Base-by-base conservation (phyloP, 129 eudicot species). In the Logfia minima region DNA sequence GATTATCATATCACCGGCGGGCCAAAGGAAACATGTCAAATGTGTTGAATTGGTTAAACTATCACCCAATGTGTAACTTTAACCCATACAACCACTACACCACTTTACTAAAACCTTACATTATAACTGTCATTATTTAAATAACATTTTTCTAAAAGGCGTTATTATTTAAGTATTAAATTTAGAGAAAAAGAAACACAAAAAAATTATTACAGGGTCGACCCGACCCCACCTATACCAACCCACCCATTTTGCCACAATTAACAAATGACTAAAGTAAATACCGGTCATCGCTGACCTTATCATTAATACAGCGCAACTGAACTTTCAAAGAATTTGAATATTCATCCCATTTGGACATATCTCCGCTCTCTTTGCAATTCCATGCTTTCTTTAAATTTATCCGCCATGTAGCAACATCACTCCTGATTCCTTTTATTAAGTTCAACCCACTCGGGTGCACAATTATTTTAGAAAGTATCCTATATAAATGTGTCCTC, bases 361-460 rank as follows among this genome's bases (percentile, higher is more conserved):
- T 78, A 80, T 90, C 84, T 34, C 77, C 88, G 39, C 66, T 73
- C 45, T 60, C 80, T 75, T 81, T 90, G 70, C 77, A 68, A 37
- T 22, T 63, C 89, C 90, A 81, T 18, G 92, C 91, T 77, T 84
- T 90, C 85, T 83, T 76, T 22, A 93, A 83, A 43, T 84, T 83
- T 39, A 68, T 60, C 45, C 91, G 83, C 98, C 98, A 93, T 66
- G 77, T 76, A 13, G 85, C 78, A 80, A 87, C 72, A 3, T 80
- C 77, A 72, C 28, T 72, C 70, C 97, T 88, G 71, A 93, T 93
- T 83, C 88, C 97, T 68, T 68, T 93, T 93, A 83, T 93, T 93
- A 17, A 93, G 89, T 80, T 93, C 98, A 66, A 88, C 91, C 98
- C 97, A 93, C 81, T 90, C 92, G 0, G 98, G 98, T 0, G 94